Percentiles rank a stretch among this genome's conserved stretches.
These are phyloP conservation scores for Parastagonospora avenae DNA, from an alignment of 2,329 filamentous ascomycete species.

Conservation along the genomic window DNA sequence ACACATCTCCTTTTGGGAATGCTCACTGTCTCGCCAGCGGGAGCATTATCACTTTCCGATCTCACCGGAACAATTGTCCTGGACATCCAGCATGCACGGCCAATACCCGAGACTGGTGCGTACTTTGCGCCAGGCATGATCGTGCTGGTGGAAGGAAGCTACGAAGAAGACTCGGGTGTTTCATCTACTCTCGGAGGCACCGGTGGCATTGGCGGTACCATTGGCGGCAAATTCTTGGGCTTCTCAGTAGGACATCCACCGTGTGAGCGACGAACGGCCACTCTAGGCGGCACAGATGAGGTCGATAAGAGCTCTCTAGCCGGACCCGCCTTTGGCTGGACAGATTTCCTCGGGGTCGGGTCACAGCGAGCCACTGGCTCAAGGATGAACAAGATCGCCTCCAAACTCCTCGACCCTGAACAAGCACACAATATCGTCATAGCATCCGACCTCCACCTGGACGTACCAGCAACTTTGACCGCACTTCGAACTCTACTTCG, in stretches of 20 bases:
- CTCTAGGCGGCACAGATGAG: slow-evolving; percentile 70
- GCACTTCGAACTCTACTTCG: slow-evolving; percentile 80
- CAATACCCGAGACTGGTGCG: slow-evolving; percentile 81
- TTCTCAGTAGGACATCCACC: slow-evolving; percentile 92
- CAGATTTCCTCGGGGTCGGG: slow-evolving; percentile 91
- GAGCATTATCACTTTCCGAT: slow-evolving; percentile 81
- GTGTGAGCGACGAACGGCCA: slow-evolving; percentile 80
- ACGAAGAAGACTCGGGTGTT: slow-evolving; percentile 80
- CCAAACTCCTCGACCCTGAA: slow-evolving; percentile 61
- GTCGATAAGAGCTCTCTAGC: slow-evolving; percentile 44
- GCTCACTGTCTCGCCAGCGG: slow-evolving; percentile 78
- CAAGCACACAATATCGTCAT: slow-evolving; percentile 67
- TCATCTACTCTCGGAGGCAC: slow-evolving; percentile 68
- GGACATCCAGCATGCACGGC: slow-evolving; percentile 78
- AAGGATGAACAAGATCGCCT: slow-evolving; percentile 82
- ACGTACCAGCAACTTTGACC: slow-evolving; percentile 79
- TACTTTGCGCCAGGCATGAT: slow-evolving; percentile 98
- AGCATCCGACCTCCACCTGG: slow-evolving; percentile 83
- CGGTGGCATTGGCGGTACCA: slow-evolving; percentile 83
- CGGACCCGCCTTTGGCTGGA: slow-evolving; percentile 78
- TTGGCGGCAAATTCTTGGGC: slow-evolving; percentile 89
- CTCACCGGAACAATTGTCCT: slow-evolving; percentile 85
- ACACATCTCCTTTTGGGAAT: slow-evolving; percentile 87
- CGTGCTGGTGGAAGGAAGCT: slow-evolving; percentile 91
- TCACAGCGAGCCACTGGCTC: slow-evolving; percentile 83